phyloP scores from a whole-genome alignment of 192 early-diverging fungal species.

The Coemansia sp. region DNA sequence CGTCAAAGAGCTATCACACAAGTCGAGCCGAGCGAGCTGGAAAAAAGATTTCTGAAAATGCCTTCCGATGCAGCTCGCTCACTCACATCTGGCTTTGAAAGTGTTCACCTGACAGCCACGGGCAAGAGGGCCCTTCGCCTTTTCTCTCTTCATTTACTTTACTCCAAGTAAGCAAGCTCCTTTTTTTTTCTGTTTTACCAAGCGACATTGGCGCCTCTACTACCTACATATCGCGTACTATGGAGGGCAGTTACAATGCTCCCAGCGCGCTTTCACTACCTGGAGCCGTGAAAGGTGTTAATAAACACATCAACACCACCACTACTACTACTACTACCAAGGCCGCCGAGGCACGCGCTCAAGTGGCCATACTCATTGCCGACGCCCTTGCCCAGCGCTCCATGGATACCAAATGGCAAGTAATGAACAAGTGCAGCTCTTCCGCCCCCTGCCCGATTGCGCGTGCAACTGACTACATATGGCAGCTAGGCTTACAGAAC shows the following conservation, averaged over 20 bases:
- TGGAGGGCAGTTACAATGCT: slow-evolving; percentile 10
- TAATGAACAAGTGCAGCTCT: neutral
- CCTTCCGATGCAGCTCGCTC: neutral
- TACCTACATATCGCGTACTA: slow-evolving; percentile 5
- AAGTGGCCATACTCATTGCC: neutral
- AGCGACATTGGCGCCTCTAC: neutral
- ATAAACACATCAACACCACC: neutral
- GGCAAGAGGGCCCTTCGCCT: too few species aligned
- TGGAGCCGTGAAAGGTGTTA: neutral
- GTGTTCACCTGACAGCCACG: neutral
- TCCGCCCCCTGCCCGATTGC: neutral
- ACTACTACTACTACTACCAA: neutral
- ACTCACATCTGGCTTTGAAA: neutral
- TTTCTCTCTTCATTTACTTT: neutral
- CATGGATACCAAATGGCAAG: neutral
- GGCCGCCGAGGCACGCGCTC: neutral
- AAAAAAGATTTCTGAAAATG: neutral
- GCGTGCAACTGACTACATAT: slow-evolving; percentile 14
- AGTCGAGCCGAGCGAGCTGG: neutral
- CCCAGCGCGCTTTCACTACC: slow-evolving; percentile 3
- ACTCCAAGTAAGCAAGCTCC: neutral
- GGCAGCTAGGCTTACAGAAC: slow-evolving; percentile 15
- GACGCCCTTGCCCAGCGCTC: neutral
- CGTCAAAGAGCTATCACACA: neutral
- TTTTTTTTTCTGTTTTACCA: neutral